phyloP scores from a whole-genome alignment of 306 rosid genomes.

The Argentina anserina region DNA sequence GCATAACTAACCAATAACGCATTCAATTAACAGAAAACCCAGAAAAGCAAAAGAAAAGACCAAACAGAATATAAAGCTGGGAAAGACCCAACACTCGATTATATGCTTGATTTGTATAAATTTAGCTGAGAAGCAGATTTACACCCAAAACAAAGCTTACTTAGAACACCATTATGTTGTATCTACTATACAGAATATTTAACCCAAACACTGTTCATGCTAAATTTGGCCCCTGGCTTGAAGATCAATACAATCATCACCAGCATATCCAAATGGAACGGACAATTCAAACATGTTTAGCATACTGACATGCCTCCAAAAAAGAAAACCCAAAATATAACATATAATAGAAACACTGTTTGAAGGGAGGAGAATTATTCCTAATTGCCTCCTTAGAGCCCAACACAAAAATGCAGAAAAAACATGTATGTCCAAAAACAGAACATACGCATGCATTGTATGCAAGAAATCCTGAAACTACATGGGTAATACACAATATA shows the following conservation, averaged over 20 bases:
- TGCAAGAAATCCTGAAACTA: not conserved
- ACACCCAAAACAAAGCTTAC: not conserved
- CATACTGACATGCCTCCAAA: not conserved
- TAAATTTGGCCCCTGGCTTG: not conserved
- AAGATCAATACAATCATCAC: not conserved
- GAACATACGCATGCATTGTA: not conserved
- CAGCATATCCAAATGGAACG: not conserved
- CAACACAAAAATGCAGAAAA: not conserved
- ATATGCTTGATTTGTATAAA: not conserved
- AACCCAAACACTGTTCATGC: not conserved
- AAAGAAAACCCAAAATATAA: not conserved
- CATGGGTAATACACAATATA: not conserved
- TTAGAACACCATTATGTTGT: not conserved
- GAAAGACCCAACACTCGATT: not conserved
- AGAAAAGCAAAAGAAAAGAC: not conserved
- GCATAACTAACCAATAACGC: slow-evolving; percentile 7
- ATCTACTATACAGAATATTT: not conserved
- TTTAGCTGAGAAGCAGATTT: slow-evolving; percentile 7
- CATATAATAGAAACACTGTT: not conserved
- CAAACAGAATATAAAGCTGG: not conserved
- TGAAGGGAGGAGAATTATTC: not conserved
- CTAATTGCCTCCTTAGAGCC: not conserved
- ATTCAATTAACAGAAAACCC: not conserved
- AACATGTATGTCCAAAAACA: not conserved
- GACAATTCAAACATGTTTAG: not conserved